A percentile compares a stretch with the other conserved stretches of the same genome.
Evolutionary conservation across 2,329 filamentous ascomycete species (phyloP).

Genomic region (Calonectria pauciramosa): DNA sequence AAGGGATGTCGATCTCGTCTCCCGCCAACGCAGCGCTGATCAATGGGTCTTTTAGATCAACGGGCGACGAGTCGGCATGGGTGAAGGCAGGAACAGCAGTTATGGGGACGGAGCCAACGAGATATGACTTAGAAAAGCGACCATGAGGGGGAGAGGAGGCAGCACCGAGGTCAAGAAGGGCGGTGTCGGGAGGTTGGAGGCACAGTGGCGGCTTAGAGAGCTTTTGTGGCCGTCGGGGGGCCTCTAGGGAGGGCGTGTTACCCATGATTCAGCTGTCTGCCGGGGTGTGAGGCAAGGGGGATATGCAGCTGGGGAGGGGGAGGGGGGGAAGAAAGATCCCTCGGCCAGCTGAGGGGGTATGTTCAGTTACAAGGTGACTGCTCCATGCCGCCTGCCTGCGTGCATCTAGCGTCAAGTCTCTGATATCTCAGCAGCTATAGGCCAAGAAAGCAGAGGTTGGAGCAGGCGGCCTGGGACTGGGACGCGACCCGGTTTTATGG

Average conservation of each 20-base stretch:
- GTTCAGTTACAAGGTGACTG: conserved; percentile 40
- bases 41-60: conserved; percentile 28
- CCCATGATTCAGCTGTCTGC: conserved; percentile 57
- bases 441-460: background rate
- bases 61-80: conserved; percentile 31
- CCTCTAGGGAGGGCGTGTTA: conserved; percentile 63
- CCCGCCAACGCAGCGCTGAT: conserved; percentile 38
- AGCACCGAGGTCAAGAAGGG: conserved; percentile 55
- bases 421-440: conserved; percentile 18
- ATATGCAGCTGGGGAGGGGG: conserved; percentile 16
- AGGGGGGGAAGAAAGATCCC: conserved; percentile 35
- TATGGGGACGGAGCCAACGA: conserved; percentile 45
- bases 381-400: conserved; percentile 43
- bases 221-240: conserved; percentile 59
- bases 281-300: conserved; percentile 25
- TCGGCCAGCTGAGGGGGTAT: conserved; percentile 37
- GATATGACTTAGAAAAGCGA: conserved; percentile 50
- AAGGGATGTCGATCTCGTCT: conserved; percentile 29
- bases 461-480: conserved; percentile 7
- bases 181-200: conserved; percentile 56
- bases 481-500: conserved; percentile 1
- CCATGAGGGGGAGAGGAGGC: conserved; percentile 43
- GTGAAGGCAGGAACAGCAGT: conserved; percentile 22
- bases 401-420: conserved; percentile 22
- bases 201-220: conserved; percentile 65